A percentile compares a stretch with the other conserved stretches of the same genome.
Evolutionary conservation across 305 asterid genomes (phyloP).

Genomic region (Solanum chacoense): DNA sequence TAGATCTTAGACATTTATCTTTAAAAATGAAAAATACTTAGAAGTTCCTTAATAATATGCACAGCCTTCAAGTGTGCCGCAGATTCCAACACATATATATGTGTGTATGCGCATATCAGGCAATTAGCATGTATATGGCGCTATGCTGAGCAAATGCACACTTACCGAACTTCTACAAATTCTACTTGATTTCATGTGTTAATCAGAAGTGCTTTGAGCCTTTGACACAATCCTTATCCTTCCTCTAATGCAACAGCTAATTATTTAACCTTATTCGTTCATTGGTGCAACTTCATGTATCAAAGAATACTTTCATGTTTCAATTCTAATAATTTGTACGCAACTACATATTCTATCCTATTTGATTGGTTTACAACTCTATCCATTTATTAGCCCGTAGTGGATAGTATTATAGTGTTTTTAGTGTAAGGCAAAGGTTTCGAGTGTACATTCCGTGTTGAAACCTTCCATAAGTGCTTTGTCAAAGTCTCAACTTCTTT

Average conservation of each 20-base stretch:
- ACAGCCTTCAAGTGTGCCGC: not conserved
- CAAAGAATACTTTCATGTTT: not conserved
- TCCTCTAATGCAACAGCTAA: not conserved
- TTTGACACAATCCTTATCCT: not conserved
- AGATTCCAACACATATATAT: not conserved
- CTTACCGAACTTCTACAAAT: not conserved
- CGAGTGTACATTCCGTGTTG: not conserved
- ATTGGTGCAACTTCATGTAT: not conserved
- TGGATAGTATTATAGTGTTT: not conserved
- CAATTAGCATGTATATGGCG: not conserved
- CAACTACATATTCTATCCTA: not conserved
- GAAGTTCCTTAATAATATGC: not conserved
- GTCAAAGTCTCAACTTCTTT: not conserved
- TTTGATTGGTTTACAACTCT: not conserved
- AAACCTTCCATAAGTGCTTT: not conserved
- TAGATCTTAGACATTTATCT: not conserved
- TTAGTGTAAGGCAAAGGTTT: not conserved
- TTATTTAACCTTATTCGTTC: not conserved
- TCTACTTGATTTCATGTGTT: not conserved
- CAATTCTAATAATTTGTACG: not conserved
- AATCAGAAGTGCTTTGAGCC: not conserved
- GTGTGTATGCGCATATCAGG: not conserved
- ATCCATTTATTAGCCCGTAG: not conserved
- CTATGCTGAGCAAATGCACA: not conserved
- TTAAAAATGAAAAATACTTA: not conserved